Evolutionary conservation across 2,329 filamentous ascomycete genomes (phyloP).

Genomic region (Ascochyta viciae-villosae): DNA sequence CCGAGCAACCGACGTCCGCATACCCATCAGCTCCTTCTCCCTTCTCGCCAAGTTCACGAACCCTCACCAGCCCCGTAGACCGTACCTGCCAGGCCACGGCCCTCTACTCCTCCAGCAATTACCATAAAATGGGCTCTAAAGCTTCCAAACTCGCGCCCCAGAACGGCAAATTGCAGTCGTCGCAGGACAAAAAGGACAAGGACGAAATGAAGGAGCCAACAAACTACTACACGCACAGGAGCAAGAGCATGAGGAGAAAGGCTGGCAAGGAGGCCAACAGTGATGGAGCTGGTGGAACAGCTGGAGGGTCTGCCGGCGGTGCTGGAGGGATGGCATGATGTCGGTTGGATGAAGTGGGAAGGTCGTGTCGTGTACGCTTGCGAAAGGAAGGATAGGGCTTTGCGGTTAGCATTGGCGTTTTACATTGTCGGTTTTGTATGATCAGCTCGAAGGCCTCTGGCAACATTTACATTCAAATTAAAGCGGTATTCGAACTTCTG

Average conservation of each 20-base stretch:
- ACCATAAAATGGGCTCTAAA: slow-evolving; percentile 41
- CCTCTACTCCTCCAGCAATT: not conserved
- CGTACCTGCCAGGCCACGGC: not conserved
- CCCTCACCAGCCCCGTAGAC: not conserved
- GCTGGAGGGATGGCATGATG: slow-evolving; percentile 8
- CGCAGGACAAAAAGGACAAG: slow-evolving; percentile 35
- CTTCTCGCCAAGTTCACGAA: not conserved
- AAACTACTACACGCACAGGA: slow-evolving; percentile 44
- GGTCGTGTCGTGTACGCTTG: not conserved
- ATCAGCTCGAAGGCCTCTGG: not conserved
- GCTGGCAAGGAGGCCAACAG: slow-evolving; percentile 28
- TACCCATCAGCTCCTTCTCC: slow-evolving; percentile 11
- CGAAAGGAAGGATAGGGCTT: not conserved
- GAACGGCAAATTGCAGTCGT: slow-evolving; percentile 31
- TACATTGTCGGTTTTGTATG: not conserved
- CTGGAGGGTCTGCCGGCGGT: slow-evolving; percentile 21
- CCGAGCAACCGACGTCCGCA: slow-evolving; percentile 18
- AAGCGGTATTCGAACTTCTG: no score
- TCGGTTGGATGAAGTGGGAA: not conserved
- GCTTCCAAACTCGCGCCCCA: slow-evolving; percentile 29
- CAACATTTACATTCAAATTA: no score
- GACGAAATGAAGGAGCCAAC: slow-evolving; percentile 45
- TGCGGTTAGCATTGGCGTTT: not conserved
- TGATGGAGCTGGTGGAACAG: slow-evolving; percentile 18
- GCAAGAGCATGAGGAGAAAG: slow-evolving; percentile 44